Base-by-base conservation (phyloP, 1,284 basidiomycete species). In the Boletellus sp. region DNA sequence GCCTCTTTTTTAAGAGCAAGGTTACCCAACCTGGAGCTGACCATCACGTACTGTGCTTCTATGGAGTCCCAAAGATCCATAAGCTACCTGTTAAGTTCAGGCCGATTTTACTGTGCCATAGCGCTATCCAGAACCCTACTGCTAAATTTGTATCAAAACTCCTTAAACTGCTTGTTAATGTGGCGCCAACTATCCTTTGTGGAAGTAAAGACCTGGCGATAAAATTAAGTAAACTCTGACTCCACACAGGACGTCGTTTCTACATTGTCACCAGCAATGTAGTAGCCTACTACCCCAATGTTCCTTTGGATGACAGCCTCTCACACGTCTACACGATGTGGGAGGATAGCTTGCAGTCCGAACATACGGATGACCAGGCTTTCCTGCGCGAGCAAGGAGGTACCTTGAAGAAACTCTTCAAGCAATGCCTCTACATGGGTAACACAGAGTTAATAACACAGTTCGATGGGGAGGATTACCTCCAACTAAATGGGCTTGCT, bases 41-140 rank as follows among this genome's bases (percentile, higher is more conserved):
- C 0, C 47, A 54, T 4, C n/a, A 49, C 0, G n/a, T 58, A 0
- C 52, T 47, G 0, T 0, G 1, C 0, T 58, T 58, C 5, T 58
- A 58, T 41, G 56, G 49, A 3, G 50, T 58, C 0, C 56, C 56
- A 0, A 58, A 58, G 3, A 58, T 58, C 4, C 50, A 58, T 33
- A 58, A 58, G 10, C 0, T 10, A 0, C 58, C 49, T 0, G 47
- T 59, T 0, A 50, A 58, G 19, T 49, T 51, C 1, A 1, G 47
- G 1, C 57, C 44, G 0, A 59, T 58, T 0, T 3, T 58, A 0
- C 56, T 50, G 0, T 58, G 57, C 2, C 56, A 58, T 4, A 15
- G 3, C 0, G 45, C 50, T 0, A 43, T 59, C 0, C 49, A 56
- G 3, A 59, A 56, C 5, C 53, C 51, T 0, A 44, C 49, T 0